Base-by-base conservation (phyloP, 2,329 filamentous ascomycete species). In the Fusarium cyanostomum region DNA sequence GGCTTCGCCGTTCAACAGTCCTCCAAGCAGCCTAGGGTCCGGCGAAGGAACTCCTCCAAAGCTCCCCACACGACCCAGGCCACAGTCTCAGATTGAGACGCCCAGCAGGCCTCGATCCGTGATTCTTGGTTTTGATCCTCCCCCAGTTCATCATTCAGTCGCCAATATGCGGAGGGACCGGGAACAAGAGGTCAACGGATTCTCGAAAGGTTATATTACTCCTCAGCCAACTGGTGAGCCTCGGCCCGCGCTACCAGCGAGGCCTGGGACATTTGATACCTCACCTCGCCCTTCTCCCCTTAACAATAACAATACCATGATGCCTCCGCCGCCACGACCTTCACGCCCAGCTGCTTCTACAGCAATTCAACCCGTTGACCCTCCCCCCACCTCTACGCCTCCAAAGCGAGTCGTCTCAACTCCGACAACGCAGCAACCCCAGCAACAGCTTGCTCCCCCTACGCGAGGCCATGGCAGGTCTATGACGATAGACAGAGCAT, bases 1-100 rank as follows among this genome's bases (percentile, higher is more conserved):
- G 71, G 72, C 88, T 0, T 97, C 94, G 1, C 94, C 94, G 0
- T 97, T 97, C 72, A 93, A 83, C 71, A 97, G 92, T 31, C 93
- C 93, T 15, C 92, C 94, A 0, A 89, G 87, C 67, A 94, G 90
- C 72, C 85, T 86, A 5, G 87, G 84, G 51, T 73, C 80, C 0
- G 80, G 83, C n/a, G 78, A 79, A n/a, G 78, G 79, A n/a, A 77
- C 79, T 7, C 81, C 81, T 8, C 83, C 84, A 1, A 78, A 76
- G 52, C 79, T 84, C 39, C 83, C 79, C 15, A 79, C 74, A 7
- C 78, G 84, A 11, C 83, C 82, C 41, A 83, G 84, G 27, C 85
- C 84, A 3, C 72, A 69, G 9, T 63, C 62, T 1, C 68, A 71
- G 7, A 69, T 56, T 27, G 69, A 72, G 18, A 58, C 54, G 5